These are phyloP conservation scores for Aspergillus leporis DNA, from an alignment of 495 filamentous ascomycete species.

Conservation along the genomic window DNA sequence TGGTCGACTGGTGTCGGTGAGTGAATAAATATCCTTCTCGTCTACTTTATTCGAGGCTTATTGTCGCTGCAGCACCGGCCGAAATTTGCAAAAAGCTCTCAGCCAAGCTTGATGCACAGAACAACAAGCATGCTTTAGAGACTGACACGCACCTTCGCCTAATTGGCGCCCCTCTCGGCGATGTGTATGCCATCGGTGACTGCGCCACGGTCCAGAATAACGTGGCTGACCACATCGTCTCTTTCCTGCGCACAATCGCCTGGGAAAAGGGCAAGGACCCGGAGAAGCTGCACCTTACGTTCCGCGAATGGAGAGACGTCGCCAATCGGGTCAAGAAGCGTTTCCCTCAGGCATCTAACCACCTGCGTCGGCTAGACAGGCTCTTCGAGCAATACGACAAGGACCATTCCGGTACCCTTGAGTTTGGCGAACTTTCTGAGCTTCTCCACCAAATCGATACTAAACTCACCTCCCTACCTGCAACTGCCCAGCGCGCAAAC, in stretches of 20 bases:
- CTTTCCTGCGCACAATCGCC: conserved; percentile 84
- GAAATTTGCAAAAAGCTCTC: conserved; percentile 75
- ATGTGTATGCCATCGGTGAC: conserved; percentile 98
- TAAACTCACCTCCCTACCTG: conserved; percentile 82
- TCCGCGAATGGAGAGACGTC: conserved; percentile 82
- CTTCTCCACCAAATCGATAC: conserved; percentile 87
- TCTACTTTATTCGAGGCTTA: neutral
- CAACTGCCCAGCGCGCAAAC: conserved; percentile 94
- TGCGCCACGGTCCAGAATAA: conserved; percentile 97
- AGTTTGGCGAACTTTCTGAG: conserved; percentile 88
- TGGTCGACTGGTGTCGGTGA: conserved; percentile 92
- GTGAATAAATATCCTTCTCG: conserved; percentile 16
- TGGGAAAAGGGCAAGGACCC: conserved; percentile 92
- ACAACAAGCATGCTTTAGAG: conserved; percentile 88
- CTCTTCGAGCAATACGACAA: conserved; percentile 91
- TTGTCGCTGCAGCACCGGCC: conserved; percentile 62
- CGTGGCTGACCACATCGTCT: conserved; percentile 79
- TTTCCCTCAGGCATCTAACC: conserved; percentile 90
- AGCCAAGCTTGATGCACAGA: conserved; percentile 72
- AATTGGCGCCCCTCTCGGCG: conserved; percentile 86
- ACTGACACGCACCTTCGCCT: conserved; percentile 94
- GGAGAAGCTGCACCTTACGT: conserved; percentile 76
- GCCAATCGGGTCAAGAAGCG: conserved; percentile 79
- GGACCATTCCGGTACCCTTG: conserved; percentile 87
- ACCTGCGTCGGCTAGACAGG: conserved; percentile 83